A percentile compares a stretch with the other conserved stretches of the same genome.
phyloP scores from a whole-genome alignment of 2,329 filamentous ascomycete species.

The Aaosphaeria pasadenensis region DNA sequence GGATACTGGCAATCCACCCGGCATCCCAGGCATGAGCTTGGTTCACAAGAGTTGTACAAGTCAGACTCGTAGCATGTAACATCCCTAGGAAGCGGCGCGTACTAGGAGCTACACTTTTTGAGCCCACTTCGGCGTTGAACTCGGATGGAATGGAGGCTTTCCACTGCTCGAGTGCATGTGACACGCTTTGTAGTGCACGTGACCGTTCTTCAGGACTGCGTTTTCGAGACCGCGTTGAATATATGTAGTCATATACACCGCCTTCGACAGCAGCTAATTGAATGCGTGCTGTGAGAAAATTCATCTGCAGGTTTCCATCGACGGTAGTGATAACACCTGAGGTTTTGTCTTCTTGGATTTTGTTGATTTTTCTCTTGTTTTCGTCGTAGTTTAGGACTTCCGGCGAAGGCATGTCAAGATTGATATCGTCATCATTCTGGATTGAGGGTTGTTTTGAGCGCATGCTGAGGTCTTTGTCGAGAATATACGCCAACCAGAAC shows the following conservation, averaged over 20 bases:
- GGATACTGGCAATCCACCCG: slow-evolving; percentile 12
- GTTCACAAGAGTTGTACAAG: slow-evolving; percentile 16
- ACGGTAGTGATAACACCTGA: slow-evolving; percentile 12
- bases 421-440: slow-evolving; percentile 18
- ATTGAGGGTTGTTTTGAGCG: slow-evolving; percentile 19
- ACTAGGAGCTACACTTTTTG: slow-evolving; percentile 8
- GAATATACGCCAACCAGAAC: slow-evolving; percentile 31
- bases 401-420: slow-evolving; percentile 19
- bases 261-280: slow-evolving; percentile 18
- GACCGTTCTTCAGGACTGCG: slow-evolving; percentile 12
- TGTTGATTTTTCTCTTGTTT: slow-evolving; percentile 2
- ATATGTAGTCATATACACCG: slow-evolving; percentile 18
- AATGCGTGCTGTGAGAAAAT: slow-evolving; percentile 17
- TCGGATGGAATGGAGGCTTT: slow-evolving; percentile 14
- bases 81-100: slow-evolving; percentile 13
- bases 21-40: slow-evolving; percentile 14
- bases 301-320: slow-evolving; percentile 15
- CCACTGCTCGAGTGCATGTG: slow-evolving; percentile 16
- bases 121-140: slow-evolving; percentile 10
- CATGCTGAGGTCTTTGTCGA: slow-evolving; percentile 26
- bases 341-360: background rate
- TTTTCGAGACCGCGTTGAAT: slow-evolving; percentile 16
- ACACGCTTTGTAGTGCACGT: slow-evolving; percentile 10
- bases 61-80: slow-evolving; percentile 17
- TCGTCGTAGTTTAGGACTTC: slow-evolving; percentile 5